Evolutionary conservation across 257 asterid genomes (phyloP).

Genomic region (Solanum peruvianum): DNA sequence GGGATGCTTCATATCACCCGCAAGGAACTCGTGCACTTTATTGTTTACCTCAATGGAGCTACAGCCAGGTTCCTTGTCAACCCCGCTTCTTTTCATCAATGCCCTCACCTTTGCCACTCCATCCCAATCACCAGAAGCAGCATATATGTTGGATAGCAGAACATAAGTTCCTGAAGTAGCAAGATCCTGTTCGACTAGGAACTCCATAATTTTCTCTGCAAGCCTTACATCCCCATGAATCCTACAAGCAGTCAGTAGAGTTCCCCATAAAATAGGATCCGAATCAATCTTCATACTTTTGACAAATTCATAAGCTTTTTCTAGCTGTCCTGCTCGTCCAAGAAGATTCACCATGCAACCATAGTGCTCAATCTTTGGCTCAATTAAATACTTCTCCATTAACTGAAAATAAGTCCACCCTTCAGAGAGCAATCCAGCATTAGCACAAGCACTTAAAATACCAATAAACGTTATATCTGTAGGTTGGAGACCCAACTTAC

Average conservation of each 20-base stretch:
- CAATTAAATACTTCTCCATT: conserved; percentile 1
- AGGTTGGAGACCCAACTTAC: conserved; percentile 1
- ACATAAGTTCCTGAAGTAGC: conserved; percentile 14
- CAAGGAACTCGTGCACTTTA: conserved; percentile 13
- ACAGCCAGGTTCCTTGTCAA: conserved; percentile 22
- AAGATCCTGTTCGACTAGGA: not conserved
- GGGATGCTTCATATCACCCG: conserved; percentile 15
- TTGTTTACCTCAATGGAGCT: conserved; percentile 19
- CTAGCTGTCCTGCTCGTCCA: conserved; percentile 13
- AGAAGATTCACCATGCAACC: conserved; percentile 21
- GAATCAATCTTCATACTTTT: conserved; percentile 16
- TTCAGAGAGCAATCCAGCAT: conserved; percentile 13
- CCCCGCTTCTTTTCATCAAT: conserved; percentile 13
- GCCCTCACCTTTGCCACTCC: conserved; percentile 16
- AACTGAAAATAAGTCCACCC: conserved; percentile 11
- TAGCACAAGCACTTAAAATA: conserved; percentile 16
- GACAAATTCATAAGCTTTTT: conserved; percentile 12
- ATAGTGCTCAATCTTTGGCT: conserved; percentile 16
- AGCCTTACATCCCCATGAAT: conserved; percentile 4
- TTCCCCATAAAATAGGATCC: conserved; percentile 15
- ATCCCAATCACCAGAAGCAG: conserved; percentile 16
- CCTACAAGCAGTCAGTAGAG: conserved; percentile 17
- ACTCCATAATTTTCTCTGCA: conserved; percentile 9
- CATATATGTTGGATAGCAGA: conserved; percentile 20
- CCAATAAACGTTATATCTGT: conserved; percentile 18